A percentile compares a stretch with the other conserved stretches of the same genome.
Conservation (phyloP, 2,329 filamentous ascomycete genomes). For the Fusarium anguioides region DNA sequence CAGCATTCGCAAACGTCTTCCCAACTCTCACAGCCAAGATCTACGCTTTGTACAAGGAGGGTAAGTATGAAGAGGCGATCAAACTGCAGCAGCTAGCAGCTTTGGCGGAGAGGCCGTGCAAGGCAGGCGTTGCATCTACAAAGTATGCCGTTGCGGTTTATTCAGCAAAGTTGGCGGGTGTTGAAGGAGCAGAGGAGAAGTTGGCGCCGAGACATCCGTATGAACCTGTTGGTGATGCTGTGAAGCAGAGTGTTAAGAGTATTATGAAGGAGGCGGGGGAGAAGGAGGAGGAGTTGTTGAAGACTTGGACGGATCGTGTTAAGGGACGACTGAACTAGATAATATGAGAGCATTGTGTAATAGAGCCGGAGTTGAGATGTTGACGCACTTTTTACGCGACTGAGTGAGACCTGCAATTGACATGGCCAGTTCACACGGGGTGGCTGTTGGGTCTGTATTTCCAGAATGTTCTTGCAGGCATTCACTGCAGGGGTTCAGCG, state of each 20-base stretch:
- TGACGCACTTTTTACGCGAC: too few species aligned
- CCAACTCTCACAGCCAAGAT: slow-evolving; percentile 67
- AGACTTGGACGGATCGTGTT: slow-evolving; percentile 29
- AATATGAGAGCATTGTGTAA: background rate
- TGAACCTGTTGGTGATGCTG: slow-evolving; percentile 57
- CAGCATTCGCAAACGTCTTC: slow-evolving; percentile 72
- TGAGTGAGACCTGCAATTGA: too few species aligned
- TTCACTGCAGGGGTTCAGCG: background rate
- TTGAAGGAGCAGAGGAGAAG: slow-evolving; percentile 68
- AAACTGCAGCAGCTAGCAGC: slow-evolving; percentile 70
- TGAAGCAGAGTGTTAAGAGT: slow-evolving; percentile 49
- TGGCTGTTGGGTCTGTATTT: too few species aligned
- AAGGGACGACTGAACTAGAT: slow-evolving; percentile 30
- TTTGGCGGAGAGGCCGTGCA: slow-evolving; percentile 72
- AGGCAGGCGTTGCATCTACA: slow-evolving; percentile 73
- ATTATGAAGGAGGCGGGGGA: slow-evolving; percentile 57
- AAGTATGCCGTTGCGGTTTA: slow-evolving; percentile 74
- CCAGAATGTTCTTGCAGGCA: background rate
- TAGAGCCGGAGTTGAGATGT: background rate
- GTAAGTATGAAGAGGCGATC: slow-evolving; percentile 68
- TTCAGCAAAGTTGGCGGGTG: slow-evolving; percentile 68
- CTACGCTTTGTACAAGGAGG: slow-evolving; percentile 70
- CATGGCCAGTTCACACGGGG: too few species aligned
- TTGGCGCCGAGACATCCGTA: slow-evolving; percentile 72
- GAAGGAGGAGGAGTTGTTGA: slow-evolving; percentile 50